These are phyloP conservation scores for Ceratopteris richardii DNA, from an alignment of 75 land plant species.

Conservation along the genomic window DNA sequence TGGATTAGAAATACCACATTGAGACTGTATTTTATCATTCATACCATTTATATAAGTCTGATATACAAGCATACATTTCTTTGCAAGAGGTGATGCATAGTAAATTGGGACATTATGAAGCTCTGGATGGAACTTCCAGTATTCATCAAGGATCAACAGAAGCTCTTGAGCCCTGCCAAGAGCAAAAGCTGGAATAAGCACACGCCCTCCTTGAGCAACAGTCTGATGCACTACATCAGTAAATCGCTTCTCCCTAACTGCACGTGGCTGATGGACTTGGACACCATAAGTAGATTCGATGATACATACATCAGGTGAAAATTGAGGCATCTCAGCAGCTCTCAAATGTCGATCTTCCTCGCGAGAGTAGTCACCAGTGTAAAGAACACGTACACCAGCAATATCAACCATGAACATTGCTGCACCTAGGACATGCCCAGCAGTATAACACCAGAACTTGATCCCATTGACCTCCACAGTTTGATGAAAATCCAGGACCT, in stretches of 20 bases:
- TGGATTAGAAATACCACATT: constrained; percentile 73
- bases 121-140: constrained; percentile 93
- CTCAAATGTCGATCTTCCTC: constrained; percentile 96
- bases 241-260: constrained; percentile 76
- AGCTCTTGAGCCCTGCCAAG: constrained; percentile 98
- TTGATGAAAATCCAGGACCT: constrained; percentile 98
- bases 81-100: constrained; percentile 97
- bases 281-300: constrained; percentile 98
- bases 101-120: constrained; percentile 88
- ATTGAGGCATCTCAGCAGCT: constrained; percentile 88
- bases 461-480: constrained; percentile 94
- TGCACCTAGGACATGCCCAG: constrained; percentile 97
- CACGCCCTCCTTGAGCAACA: constrained; percentile 84
- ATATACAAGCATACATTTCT: constrained; percentile 87
- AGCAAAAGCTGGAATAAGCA: constrained; percentile 93
- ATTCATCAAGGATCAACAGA: constrained; percentile 88
- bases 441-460: constrained; percentile 98
- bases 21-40: constrained; percentile 80
- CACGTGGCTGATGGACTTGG: constrained; percentile 84
- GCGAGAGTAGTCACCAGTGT: constrained; percentile 96
- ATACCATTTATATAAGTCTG: constrained; percentile 96
- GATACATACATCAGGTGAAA: constrained; percentile 97
- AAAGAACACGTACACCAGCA: constrained; percentile 91
- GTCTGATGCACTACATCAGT: constrained; percentile 81
- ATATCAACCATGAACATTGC: constrained; percentile 99